These are phyloP conservation scores for Coniochaeta ligniaria DNA, from an alignment of 2,329 filamentous ascomycete species.

Conservation along the genomic window DNA sequence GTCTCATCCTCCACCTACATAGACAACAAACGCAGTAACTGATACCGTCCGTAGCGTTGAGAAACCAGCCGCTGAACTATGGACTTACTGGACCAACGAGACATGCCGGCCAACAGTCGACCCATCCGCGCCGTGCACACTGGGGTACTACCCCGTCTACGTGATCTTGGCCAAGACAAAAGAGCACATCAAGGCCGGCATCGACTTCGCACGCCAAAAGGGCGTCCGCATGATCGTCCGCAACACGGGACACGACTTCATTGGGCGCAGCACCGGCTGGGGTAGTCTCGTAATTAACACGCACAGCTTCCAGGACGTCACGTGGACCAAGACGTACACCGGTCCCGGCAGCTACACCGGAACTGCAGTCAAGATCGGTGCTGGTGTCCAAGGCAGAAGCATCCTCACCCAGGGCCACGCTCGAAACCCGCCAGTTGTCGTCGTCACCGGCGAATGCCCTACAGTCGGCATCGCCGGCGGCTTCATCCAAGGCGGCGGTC, in stretches of 20 bases:
- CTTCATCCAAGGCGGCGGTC: slow-evolving; percentile 52
- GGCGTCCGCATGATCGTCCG: slow-evolving; percentile 46
- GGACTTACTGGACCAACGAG: slow-evolving; percentile 36
- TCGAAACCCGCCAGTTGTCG: slow-evolving; percentile 27
- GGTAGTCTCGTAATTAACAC: slow-evolving; percentile 52
- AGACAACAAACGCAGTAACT: not conserved
- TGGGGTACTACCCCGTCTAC: slow-evolving; percentile 31
- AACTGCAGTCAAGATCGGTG: slow-evolving; percentile 40
- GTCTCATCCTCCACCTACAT: slow-evolving; percentile 8
- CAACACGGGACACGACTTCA: slow-evolving; percentile 51
- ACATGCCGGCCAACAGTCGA: slow-evolving; percentile 28
- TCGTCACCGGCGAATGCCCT: slow-evolving; percentile 47
- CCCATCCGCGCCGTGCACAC: slow-evolving; percentile 24
- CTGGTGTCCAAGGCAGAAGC: slow-evolving; percentile 42
- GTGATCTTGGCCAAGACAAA: slow-evolving; percentile 20
- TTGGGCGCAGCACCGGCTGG: slow-evolving; percentile 53
- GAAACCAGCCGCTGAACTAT: slow-evolving; percentile 21
- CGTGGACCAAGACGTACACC: slow-evolving; percentile 26
- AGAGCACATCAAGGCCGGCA: slow-evolving; percentile 23
- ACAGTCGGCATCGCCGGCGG: slow-evolving; percentile 55
- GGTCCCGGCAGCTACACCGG: slow-evolving; percentile 33
- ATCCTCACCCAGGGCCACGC: slow-evolving; percentile 32
- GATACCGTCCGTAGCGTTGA: slow-evolving; percentile 7
- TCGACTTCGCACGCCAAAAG: slow-evolving; percentile 33
- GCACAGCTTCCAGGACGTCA: slow-evolving; percentile 42